Base-by-base conservation (phyloP, 129 eudicot species). In the Glebionis coronaria region DNA sequence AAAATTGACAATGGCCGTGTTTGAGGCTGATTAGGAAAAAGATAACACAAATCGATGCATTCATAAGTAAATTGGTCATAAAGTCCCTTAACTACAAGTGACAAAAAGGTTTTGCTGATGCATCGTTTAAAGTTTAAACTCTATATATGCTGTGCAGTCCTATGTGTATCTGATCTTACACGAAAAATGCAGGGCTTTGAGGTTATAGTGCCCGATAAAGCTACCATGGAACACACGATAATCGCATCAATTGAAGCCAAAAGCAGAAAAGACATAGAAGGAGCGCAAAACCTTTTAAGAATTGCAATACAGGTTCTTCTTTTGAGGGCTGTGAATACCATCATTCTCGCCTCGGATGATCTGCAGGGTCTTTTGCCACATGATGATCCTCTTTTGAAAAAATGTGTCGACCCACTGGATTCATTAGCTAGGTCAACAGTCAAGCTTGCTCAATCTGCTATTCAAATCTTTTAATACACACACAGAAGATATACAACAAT, bases 151-250 rank as follows among this genome's bases (percentile, higher is more conserved):
- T n/a, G n/a, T n/a, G n/a, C n/a, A n/a, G n/a, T n/a, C n/a, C n/a
- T n/a, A n/a, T n/a, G n/a, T n/a, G n/a, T n/a, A n/a, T n/a, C n/a
- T n/a, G n/a, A n/a, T n/a, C n/a, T n/a, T n/a, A n/a, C n/a, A n/a
- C n/a, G n/a, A n/a, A n/a, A n/a, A n/a, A n/a, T 75, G 56, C 85
- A 91, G 97, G 95, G 88, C 58, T 87, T 91, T 73, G 88, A 87
- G 81, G 91, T 78, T 44, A 76, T 90, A 76, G 63, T 84, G 20
- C 91, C 87, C 42, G 95, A 90, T 62, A 87, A 84, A 79, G 95
- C 95, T 57, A 84, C 93, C 1, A 77, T 83, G 73, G 91, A 91
- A 73, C 90, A 85, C 61, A 81, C 78, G 0, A 66, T 91, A 38
- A 69, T 71, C 47, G 94, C 96, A 45, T 85, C 83, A 18, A 73